These are phyloP conservation scores for Pugionium cornutum DNA, from an alignment of 345 rosid genomes.

Conservation along the genomic window DNA sequence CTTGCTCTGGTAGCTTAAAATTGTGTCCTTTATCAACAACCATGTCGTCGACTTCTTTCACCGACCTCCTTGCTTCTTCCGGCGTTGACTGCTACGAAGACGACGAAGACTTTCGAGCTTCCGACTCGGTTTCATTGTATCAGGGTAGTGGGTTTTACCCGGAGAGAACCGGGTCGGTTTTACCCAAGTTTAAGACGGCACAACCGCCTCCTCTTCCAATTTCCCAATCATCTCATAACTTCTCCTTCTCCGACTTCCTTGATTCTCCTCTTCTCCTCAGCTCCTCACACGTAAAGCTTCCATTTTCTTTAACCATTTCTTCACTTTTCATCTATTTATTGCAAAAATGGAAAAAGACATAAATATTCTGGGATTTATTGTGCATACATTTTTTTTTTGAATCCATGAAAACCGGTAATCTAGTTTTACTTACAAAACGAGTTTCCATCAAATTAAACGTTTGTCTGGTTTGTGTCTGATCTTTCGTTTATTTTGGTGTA, in stretches of 20 bases:
- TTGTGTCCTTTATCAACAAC: conserved; percentile 23
- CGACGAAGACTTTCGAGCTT: conserved; percentile 37
- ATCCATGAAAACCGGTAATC: too few relatives aligned
- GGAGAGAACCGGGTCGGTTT: conserved; percentile 65
- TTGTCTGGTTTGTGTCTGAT: too few relatives aligned
- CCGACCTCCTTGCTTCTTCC: conserved; percentile 54
- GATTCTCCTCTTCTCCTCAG: conserved; percentile 84
- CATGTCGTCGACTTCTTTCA: conserved; percentile 50
- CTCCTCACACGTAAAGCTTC: conserved; percentile 68
- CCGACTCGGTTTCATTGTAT: conserved; percentile 46
- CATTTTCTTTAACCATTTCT: conserved; percentile 13
- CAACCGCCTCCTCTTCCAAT: conserved; percentile 83
- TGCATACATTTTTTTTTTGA: too few relatives aligned
- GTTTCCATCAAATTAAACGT: too few relatives aligned
- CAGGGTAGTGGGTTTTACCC: conserved; percentile 26
- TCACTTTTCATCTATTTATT: background rate
- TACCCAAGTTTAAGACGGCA: conserved; percentile 86
- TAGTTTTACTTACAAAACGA: too few relatives aligned
- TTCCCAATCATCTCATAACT: conserved; percentile 60
- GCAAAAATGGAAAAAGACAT: too few relatives aligned
- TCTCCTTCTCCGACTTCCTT: conserved; percentile 71
- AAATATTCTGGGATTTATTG: too few relatives aligned
- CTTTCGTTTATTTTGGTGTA: background rate
- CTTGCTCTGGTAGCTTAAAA: conserved; percentile 20
- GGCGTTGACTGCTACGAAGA: conserved; percentile 39